A percentile compares a stretch with the other conserved stretches of the same genome.
Evolutionary conservation across 108 stramenopile species (phyloP).

Genomic region (Skeletonema tropicum): DNA sequence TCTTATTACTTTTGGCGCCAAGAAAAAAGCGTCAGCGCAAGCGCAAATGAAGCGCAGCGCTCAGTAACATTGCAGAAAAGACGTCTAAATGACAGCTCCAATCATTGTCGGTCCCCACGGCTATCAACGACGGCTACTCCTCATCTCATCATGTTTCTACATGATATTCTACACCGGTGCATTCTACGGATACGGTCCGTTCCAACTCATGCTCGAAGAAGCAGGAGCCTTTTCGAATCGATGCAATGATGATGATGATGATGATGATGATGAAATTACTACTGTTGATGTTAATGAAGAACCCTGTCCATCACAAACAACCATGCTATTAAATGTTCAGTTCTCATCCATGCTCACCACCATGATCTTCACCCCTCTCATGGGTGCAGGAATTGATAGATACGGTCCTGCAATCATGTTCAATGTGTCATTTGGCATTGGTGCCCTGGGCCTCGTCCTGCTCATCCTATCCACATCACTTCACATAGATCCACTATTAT

Average conservation of each 20-base stretch:
- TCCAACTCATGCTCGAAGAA: conserved; percentile 54
- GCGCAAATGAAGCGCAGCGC: too few relatives aligned
- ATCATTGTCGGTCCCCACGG: not conserved
- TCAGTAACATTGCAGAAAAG: too few relatives aligned
- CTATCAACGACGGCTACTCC: not conserved
- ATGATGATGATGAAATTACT: too few relatives aligned
- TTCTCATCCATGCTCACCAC: conserved; percentile 20
- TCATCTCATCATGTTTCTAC: conserved; percentile 15
- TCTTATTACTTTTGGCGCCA: too few relatives aligned
- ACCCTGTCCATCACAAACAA: conserved; percentile 48
- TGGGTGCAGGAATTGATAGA: conserved; percentile 31
- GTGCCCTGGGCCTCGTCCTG: not conserved
- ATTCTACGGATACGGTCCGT: conserved; percentile 57
- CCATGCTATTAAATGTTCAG: conserved; percentile 35
- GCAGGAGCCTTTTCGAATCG: conserved; percentile 29
- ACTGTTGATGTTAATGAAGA: too few relatives aligned
- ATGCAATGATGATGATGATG: conserved; percentile 23
- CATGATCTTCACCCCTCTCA: conserved; percentile 23
- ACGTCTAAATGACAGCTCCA: not conserved
- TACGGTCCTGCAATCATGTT: conserved; percentile 22
- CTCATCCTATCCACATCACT: conserved; percentile 12
- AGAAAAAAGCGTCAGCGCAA: too few relatives aligned
- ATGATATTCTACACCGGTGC: conserved; percentile 45
- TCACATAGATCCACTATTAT: conserved; percentile 25
- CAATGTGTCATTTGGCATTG: conserved; percentile 1